Evolutionary conservation across 2,329 filamentous ascomycete species (phyloP), one percentile per base, ranked within the genome.

Genomic region (Aspergillus aculeatinus): DNA sequence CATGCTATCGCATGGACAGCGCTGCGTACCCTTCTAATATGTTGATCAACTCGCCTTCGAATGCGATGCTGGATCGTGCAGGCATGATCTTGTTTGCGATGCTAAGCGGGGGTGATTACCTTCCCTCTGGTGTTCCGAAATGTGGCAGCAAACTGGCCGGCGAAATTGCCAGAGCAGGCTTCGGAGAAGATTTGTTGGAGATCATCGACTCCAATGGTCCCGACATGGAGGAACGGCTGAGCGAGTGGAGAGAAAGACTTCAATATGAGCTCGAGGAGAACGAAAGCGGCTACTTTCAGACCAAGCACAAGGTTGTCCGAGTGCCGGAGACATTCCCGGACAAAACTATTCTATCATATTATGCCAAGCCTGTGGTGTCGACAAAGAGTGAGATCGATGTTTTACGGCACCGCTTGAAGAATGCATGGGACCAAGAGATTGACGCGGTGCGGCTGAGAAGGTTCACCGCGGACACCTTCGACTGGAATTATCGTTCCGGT

Each of bases 41-140:
- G 14, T 5, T 16, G 14, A 10, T 16, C 33, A 16, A 35, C 4
- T 35, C 33, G 33, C 54, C 62, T 7, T 67, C 69, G 3, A 77
- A 75, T 54, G 69, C 76, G 21, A 65, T 66, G 14, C 79, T 98
- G 50, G 91, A 93, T 69, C 83, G 89, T 21, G 88, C 95, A 63
- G 94, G 92, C 0, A 96, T 99, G 93, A 89, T 98, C 23, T 79
- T 99, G 12, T 89, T 98, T 21, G 95, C 95, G 0, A 80, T 99
- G 63, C 92, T 99, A 85, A 97, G 93, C 67, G 95, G 95, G 6
- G 95, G 95, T 6, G 95, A 99, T 75, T 99, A 99, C 68, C 81
- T 94, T 0, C 91, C 93, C 0, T 90, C 92, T 58, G 95, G 95
- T 0, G 89, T 99, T 16, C 87, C 90, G 0, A 90, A 91, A 4